These are phyloP conservation scores for Vaccinium vitisidaea DNA, from an alignment of 148 eudicot genomes.

Conservation along the genomic window DNA sequence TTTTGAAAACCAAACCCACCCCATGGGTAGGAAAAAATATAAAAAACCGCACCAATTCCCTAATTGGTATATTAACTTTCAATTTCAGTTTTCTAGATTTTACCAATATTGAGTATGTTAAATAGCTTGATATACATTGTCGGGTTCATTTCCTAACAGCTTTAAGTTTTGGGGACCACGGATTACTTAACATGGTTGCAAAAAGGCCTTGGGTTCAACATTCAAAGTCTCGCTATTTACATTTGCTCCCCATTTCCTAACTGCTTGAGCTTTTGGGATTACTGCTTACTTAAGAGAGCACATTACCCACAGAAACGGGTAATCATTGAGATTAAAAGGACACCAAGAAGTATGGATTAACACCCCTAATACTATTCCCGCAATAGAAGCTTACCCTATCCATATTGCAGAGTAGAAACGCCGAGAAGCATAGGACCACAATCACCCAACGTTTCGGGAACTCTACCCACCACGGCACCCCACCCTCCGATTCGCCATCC, in stretches of 20 bases:
- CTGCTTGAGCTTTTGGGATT: too few species aligned
- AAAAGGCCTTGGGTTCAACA: too few species aligned
- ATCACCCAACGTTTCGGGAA: constrained; percentile 90
- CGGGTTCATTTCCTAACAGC: too few species aligned
- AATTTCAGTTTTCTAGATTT: background rate
- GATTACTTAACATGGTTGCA: too few species aligned
- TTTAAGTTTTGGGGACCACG: too few species aligned
- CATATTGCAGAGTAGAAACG: constrained; percentile 95
- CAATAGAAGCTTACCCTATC: constrained; percentile 59
- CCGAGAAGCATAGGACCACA: constrained; percentile 79
- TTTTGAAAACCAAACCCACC: too few species aligned
- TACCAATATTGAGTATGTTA: background rate
- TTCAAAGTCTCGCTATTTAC: too few species aligned
- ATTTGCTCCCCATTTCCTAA: too few species aligned
- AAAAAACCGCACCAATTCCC: too few species aligned
- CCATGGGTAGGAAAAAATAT: too few species aligned
- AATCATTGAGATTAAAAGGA: background rate
- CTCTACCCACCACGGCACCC: constrained; percentile 69
- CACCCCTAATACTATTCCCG: background rate
- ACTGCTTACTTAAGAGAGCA: background rate
- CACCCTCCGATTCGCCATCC: constrained; percentile 18
- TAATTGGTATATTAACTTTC: background rate
- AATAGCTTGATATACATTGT: too few species aligned
- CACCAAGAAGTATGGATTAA: background rate
- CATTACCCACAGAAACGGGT: background rate